phyloP scores from a whole-genome alignment of 2,329 filamentous ascomycete species.

The Hypoxylon sp. region DNA sequence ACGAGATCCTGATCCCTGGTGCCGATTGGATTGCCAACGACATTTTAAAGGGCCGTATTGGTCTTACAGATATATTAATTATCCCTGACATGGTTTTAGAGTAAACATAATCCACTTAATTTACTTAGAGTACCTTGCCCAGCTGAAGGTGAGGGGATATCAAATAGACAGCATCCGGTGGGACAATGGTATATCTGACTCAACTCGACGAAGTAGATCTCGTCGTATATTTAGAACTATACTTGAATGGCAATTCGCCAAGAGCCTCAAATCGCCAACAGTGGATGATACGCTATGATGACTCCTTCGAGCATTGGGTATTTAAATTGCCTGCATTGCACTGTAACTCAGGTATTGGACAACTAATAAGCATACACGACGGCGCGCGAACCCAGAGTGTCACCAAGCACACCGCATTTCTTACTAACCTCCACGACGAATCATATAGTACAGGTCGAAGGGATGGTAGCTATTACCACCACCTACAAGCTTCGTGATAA shows the following conservation, averaged over 20 bases:
- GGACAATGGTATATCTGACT: not conserved
- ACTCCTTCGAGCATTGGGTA: not conserved
- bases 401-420: not conserved
- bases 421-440: slow-evolving; percentile 1
- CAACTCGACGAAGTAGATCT: not conserved
- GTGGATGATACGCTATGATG: not conserved
- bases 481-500: not conserved
- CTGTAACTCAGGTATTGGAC: not conserved
- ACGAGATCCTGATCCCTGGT: not conserved
- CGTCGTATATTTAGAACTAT: not conserved
- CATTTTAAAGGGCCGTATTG: not conserved
- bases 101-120: not conserved
- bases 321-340: not conserved
- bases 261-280: not conserved
- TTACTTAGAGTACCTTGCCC: too few relatives aligned
- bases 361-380: not conserved
- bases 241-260: not conserved
- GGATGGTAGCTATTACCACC: not conserved
- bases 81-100: not conserved
- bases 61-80: not conserved
- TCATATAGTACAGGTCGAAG: not conserved
- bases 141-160: not conserved
- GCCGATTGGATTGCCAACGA: not conserved
- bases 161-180: not conserved
- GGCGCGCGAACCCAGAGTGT: not conserved